A percentile compares a stretch with the other conserved stretches of the same genome.
phyloP scores from a whole-genome alignment of 768 basidiomycete genomes.

The Austroboletus eburneus region DNA sequence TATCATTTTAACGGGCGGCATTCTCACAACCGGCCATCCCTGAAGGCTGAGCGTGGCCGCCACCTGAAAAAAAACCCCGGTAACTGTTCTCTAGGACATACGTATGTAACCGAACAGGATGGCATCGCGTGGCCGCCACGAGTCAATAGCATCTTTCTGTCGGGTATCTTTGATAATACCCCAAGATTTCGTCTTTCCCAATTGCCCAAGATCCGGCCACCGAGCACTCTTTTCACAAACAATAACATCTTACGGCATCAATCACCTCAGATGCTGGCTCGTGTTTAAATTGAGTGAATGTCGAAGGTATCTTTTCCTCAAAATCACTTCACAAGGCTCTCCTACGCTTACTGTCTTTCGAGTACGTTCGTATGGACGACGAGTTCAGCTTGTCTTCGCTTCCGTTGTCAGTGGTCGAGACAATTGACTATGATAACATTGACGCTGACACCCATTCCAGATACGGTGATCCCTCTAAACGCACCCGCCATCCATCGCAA shows the following conservation, averaged over 20 bases:
- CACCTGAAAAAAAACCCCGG: too few relatives aligned
- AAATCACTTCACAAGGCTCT: neutral
- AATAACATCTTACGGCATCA: slow-evolving; percentile 8
- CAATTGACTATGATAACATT: neutral
- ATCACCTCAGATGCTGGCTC: neutral
- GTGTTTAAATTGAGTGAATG: too few relatives aligned
- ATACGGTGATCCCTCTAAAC: slow-evolving; percentile 3
- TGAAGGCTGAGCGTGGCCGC: too few relatives aligned
- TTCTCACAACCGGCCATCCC: too few relatives aligned
- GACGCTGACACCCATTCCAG: slow-evolving; percentile 5
- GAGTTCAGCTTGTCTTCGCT: neutral
- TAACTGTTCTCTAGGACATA: too few relatives aligned
- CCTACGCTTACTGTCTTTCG: neutral
- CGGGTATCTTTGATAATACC: neutral
- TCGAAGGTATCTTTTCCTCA: neutral
- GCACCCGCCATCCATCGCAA: neutral
- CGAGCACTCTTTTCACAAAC: neutral
- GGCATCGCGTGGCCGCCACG: slow-evolving; percentile 19
- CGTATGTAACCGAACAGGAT: slow-evolving; percentile 15
- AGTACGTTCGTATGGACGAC: neutral
- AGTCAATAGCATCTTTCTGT: too few relatives aligned
- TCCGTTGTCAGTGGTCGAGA: slow-evolving; percentile 11
- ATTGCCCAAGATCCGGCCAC: slow-evolving; percentile 6
- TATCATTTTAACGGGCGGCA: too few relatives aligned
- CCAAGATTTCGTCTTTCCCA: neutral